phyloP scores from a whole-genome alignment of 2,329 filamentous ascomycete genomes.

The Gyromitra esculenta region DNA sequence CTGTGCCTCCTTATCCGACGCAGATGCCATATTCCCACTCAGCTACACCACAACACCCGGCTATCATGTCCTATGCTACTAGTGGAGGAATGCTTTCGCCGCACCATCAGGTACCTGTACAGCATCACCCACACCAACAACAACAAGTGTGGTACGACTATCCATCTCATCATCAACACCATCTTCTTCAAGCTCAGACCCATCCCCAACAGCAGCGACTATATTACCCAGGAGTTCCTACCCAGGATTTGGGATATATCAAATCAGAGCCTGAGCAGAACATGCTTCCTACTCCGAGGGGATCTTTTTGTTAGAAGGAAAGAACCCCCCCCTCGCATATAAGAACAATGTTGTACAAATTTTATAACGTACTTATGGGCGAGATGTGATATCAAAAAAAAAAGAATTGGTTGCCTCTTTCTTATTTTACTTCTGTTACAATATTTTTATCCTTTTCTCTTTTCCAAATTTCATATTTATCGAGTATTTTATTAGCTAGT shows the following conservation, averaged over 20 bases:
- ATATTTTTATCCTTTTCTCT: conserved; percentile 51
- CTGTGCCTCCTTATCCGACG: conserved; percentile 60
- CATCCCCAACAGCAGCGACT: conserved; percentile 52
- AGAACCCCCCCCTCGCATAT: conserved; percentile 4
- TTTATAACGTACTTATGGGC: conserved; percentile 48
- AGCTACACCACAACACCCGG: conserved; percentile 63
- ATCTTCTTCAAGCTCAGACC: conserved; percentile 58
- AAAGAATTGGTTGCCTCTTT: conserved; percentile 37
- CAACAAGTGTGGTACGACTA: conserved; percentile 59
- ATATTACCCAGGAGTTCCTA: conserved; percentile 48
- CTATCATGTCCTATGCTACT: conserved; percentile 59
- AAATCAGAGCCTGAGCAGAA: conserved; percentile 53
- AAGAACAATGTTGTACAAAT: conserved; percentile 45
- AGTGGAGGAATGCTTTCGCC: conserved; percentile 57
- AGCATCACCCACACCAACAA: conserved; percentile 61
- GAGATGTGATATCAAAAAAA: conserved; percentile 34
- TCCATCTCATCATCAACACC: conserved; percentile 57
- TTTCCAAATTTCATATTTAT: conserved; percentile 42
- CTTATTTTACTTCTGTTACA: conserved; percentile 51
- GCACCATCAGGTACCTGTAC: conserved; percentile 56
- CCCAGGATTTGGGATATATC: conserved; percentile 52
- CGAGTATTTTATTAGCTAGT: conserved; percentile 49
- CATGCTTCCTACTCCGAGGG: conserved; percentile 53
- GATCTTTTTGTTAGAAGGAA: conserved; percentile 51
- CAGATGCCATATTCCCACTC: conserved; percentile 61